phyloP scores from a whole-genome alignment of 106 monocot species.

The Allium fistulosum region DNA sequence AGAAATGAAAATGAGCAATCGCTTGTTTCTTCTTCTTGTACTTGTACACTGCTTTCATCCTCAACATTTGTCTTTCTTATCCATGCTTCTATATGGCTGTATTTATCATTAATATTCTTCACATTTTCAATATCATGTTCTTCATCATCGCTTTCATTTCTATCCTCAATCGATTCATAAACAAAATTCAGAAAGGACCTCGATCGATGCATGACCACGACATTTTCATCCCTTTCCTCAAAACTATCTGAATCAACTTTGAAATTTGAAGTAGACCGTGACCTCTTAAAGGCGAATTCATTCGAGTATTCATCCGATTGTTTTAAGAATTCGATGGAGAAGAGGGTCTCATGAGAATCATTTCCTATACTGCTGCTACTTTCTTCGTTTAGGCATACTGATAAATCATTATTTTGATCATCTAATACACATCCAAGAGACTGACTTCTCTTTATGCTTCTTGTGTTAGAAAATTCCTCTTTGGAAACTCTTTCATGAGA shows the following conservation, averaged over 20 bases:
- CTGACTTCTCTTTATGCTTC: conserved; percentile 39
- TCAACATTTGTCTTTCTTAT: conserved; percentile 57
- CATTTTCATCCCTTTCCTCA: not conserved
- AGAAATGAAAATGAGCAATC: conserved; percentile 21
- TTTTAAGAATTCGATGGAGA: conserved; percentile 24
- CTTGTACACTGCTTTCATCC: not conserved
- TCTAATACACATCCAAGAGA: conserved; percentile 48
- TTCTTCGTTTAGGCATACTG: not conserved
- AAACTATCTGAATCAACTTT: not conserved
- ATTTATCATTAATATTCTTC: not conserved
- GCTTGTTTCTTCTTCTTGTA: conserved; percentile 22
- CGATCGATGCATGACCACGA: not conserved
- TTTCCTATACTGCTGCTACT: conserved; percentile 6
- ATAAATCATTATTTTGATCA: not conserved
- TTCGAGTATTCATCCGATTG: conserved; percentile 3
- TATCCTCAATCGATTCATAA: not conserved
- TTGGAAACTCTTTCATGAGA: conserved; percentile 9
- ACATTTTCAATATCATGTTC: not conserved
- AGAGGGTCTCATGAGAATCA: conserved; percentile 16
- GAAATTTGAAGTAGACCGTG: not conserved
- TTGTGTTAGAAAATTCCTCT: conserved; percentile 8
- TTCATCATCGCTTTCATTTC: not conserved
- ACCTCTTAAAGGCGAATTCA: not conserved
- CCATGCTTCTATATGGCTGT: conserved; percentile 68
- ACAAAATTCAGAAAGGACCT: conserved; percentile 12